Base-by-base conservation (phyloP, 2,329 filamentous ascomycete genomes). In the Alternaria atra region DNA sequence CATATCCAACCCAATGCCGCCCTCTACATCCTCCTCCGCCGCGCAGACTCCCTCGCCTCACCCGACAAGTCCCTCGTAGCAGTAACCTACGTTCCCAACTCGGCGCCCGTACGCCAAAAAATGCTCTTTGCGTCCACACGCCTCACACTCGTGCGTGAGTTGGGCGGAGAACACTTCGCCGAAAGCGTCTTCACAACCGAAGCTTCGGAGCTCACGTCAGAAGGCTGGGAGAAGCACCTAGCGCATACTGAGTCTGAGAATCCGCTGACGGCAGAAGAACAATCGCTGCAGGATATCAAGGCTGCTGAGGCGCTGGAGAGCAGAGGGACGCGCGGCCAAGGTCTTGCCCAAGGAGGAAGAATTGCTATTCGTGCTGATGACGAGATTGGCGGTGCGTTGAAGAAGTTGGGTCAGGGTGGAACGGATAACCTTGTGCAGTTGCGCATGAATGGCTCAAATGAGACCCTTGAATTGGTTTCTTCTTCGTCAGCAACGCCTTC, bases 51-150 rank as follows among this genome's bases (percentile, higher is more conserved):
- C 37, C 74, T 77, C 57, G 63, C 70, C 29, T 88, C 73, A 2
- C 37, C 70, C 12, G 68, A 76, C 55, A 74, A 75, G 39, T 71
- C 72, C 13, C 73, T 93, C 65, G 80, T 91, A 27, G 90, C 89
- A 46, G 82, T 94, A 35, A 93, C 91, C 35, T 95, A 93, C 77
- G 88, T 95, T 6, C 92, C 92, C 27, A 91, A 94, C 78, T 76
- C 87, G 1, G 92, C 92, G 39, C 90, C 90, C 29, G 91, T 95
- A 58, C 89, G 92, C 39, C 90, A 93, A 77, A 95, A 95, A 84
- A 95, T 92, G 90, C 86, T 95, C 23, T 94, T 94, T 77, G 91
- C 92, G 6, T 87, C 89, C 25, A 94, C 92, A 29, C 86, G 91
- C 9, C 83, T 94, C 69, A 91, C 91, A 0, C 84, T 95, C 1